These are phyloP conservation scores for Epichloe bromicola DNA, from an alignment of 2,329 filamentous ascomycete genomes.

Conservation along the genomic window DNA sequence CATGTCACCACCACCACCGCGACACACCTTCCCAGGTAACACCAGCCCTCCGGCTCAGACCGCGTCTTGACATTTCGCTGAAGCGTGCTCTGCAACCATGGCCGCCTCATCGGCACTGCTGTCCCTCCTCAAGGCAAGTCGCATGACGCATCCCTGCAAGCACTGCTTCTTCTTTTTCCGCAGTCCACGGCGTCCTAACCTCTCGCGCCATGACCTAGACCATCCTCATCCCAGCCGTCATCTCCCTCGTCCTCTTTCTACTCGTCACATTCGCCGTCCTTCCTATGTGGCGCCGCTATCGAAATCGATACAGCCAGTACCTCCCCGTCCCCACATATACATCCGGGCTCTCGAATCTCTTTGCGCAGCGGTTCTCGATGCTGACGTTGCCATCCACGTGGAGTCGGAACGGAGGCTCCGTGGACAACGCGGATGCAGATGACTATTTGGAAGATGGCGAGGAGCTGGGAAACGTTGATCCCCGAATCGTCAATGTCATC, in stretches of 20 bases:
- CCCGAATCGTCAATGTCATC: constrained; percentile 29
- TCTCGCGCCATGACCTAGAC: constrained; percentile 37
- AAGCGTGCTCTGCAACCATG: neutral
- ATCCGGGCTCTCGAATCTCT: constrained; percentile 37
- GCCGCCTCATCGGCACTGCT: constrained; percentile 6
- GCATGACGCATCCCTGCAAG: constrained; percentile 2
- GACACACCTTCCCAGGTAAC: neutral
- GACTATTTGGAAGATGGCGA: constrained; percentile 40
- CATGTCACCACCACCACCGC: neutral
- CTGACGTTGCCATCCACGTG: constrained; percentile 31
- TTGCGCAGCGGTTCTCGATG: constrained; percentile 21
- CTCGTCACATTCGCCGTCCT: constrained; percentile 50
- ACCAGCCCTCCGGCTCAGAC: neutral
- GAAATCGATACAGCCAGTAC: constrained; percentile 59
- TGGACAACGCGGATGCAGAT: constrained; percentile 36
- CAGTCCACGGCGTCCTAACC: constrained; percentile 1
- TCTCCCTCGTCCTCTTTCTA: constrained; percentile 58
- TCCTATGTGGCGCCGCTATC: constrained; percentile 58
- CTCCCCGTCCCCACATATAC: constrained; percentile 52
- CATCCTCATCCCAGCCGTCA: constrained; percentile 54
- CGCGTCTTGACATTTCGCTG: neutral
- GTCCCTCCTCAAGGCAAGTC: constrained; percentile 22
- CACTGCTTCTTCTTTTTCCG: neutral
- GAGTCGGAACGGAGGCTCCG: constrained; percentile 26
- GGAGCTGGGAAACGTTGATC: constrained; percentile 49